Evolutionary conservation across 2,329 filamentous ascomycete species (phyloP), one percentile per base, ranked within the genome.

Genomic region (Fusarium sp.): DNA sequence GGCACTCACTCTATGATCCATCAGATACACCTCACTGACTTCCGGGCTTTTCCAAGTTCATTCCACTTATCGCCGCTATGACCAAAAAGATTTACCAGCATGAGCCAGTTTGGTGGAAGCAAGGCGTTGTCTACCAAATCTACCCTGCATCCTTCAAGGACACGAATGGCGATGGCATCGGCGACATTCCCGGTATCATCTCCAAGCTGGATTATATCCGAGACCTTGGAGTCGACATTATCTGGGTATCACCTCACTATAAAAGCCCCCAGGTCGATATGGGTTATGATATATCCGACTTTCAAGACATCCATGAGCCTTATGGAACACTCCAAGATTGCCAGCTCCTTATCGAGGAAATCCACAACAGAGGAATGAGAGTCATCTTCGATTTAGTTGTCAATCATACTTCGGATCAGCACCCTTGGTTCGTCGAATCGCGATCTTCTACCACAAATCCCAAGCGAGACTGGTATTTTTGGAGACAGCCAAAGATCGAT

Each of bases 381-480:
- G 58, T 70, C 42, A 69, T 70, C 62, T 46, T 70, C 12, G 68
- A 70, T 20, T 37, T 70, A 6, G 68, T 70, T 29, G 63, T 70
- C 43, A 70, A 70, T 41, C 68, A 70, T 46, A 70, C 66, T 3
- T 70, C 68, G 1, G 66, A 69, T 26, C 62, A 67, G 54, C 68
- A 70, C 20, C 48, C 68, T 15, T 69, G 68, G 66, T 70, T 70
- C 33, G 44, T 64, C 29, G 66, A 69, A 50, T 70, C 68, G 28
- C 49, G 56, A 9, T 58, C 53, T 8, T 62, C 56, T 39, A 69
- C 66, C 20, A 38, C 26, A 18, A 69, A 43, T 29, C 39, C 66
- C 33, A 70, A 69, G 58, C 43, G 68, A 6, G 84, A 91, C 77
- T 93, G 90, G 89, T 92, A 91, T 75, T 86, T 89, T 64, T 86